phyloP scores from a whole-genome alignment of 78 protist species.

The Protostelium mycophagum region DNA sequence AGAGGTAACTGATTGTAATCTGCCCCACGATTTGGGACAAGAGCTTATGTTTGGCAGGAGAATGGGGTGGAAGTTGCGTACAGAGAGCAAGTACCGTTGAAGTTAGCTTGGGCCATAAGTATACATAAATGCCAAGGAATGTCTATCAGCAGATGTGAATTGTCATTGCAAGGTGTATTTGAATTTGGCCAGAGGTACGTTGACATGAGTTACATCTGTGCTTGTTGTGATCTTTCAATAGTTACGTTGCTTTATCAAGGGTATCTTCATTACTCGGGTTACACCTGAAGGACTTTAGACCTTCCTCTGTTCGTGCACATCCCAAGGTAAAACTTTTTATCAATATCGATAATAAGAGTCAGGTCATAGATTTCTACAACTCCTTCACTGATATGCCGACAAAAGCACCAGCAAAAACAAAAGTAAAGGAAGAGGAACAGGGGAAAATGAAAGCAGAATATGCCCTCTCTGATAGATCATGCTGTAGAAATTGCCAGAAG shows the following conservation, averaged over 20 bases:
- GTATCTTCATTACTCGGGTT: conserved; percentile 65
- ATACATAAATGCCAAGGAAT: conserved; percentile 88
- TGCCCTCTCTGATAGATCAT: background rate
- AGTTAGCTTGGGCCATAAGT: conserved; percentile 84
- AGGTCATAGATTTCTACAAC: background rate
- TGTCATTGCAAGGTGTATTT: conserved; percentile 49
- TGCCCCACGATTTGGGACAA: too few relatives aligned
- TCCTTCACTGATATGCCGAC: background rate
- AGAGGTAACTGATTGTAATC: too few relatives aligned
- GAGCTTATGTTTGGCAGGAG: too few relatives aligned
- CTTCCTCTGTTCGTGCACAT: background rate
- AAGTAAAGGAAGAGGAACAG: background rate
- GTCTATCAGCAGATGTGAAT: conserved; percentile 51
- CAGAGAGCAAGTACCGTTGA: conserved; percentile 72
- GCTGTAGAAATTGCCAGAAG: background rate
- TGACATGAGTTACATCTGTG: background rate
- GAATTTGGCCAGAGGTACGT: conserved; percentile 63
- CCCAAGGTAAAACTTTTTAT: background rate
- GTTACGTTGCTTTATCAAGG: conserved; percentile 88
- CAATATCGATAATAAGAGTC: background rate
- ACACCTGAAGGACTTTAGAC: conserved; percentile 7
- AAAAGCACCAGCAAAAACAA: too few relatives aligned
- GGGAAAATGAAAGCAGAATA: background rate
- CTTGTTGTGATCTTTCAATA: too few relatives aligned
- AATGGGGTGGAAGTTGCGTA: background rate